These are phyloP conservation scores for Dinochytrium kinnereticum DNA, from an alignment of 371 early-diverging fungal genomes.

Conservation along the genomic window DNA sequence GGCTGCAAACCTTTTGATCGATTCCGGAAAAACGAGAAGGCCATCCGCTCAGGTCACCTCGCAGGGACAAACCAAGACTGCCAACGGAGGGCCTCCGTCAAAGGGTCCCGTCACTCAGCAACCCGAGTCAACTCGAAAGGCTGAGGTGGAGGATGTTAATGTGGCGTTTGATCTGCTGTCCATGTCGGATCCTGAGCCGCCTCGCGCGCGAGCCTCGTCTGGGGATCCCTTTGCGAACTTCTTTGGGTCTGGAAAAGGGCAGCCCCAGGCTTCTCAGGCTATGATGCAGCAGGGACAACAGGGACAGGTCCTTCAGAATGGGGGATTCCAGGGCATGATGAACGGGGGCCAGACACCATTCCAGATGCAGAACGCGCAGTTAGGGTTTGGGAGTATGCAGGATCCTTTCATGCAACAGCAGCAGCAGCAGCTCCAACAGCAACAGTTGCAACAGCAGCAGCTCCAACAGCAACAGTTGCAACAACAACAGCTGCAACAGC, in stretches of 20 bases:
- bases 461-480: conserved; percentile 2
- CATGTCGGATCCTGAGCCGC: background rate
- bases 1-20: conserved; percentile 71
- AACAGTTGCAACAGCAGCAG: conserved; percentile 24
- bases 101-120: background rate
- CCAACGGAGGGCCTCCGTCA: no score
- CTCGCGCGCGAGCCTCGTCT: background rate
- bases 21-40: conserved; percentile 15
- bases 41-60: background rate
- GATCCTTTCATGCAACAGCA: conserved; percentile 9
- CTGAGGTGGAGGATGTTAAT: background rate
- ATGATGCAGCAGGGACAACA: conserved; percentile 13
- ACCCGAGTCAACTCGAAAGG: background rate
- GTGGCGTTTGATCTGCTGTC: background rate
- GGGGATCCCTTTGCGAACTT: conserved; percentile 20
- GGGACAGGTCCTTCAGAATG: conserved; percentile 32
- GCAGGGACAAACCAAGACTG: background rate
- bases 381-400: no score
- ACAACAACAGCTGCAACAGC: conserved; percentile 18
- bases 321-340: no score
- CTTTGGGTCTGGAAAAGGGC: conserved; percentile 13
- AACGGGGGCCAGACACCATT: no score
- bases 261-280: background rate
- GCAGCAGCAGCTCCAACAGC: conserved; percentile 39
- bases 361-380: no score